Percentiles rank a stretch among this genome's conserved stretches.
phyloP scores from a whole-genome alignment of 192 early-diverging fungal genomes.

The Globomyces pollinis-pini region DNA sequence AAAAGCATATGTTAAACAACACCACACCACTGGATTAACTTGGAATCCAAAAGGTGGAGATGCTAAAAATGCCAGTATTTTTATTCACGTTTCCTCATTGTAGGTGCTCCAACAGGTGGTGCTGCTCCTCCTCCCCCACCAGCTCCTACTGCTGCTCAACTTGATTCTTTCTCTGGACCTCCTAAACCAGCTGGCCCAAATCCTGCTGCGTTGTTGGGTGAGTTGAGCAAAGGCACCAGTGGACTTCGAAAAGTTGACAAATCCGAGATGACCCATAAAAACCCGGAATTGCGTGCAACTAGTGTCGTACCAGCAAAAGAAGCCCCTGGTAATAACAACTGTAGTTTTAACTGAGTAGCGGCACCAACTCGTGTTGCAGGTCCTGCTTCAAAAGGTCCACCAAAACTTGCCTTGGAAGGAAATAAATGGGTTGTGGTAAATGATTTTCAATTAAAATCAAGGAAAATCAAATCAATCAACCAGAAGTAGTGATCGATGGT shows the following conservation, averaged over 20 bases:
- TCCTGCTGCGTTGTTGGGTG: conserved; percentile 61
- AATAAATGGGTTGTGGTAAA: conserved; percentile 87
- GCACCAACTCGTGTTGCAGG: conserved; percentile 48
- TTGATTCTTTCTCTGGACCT: conserved; percentile 11
- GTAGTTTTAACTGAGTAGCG: conserved; percentile 36
- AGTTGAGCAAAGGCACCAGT: conserved; percentile 31
- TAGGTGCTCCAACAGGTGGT: conserved; percentile 26
- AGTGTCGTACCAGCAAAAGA: conserved; percentile 42
- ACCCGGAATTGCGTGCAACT: conserved; percentile 73
- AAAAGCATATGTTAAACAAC: conserved; percentile 78
- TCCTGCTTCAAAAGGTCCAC: conserved; percentile 59
- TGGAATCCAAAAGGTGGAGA: conserved; percentile 86
- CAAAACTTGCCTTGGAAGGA: conserved; percentile 74
- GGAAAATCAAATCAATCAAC: conserved; percentile 77
- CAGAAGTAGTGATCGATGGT: conserved; percentile 68
- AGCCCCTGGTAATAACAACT: not conserved
- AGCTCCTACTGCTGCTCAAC: conserved; percentile 19
- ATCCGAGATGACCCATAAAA: conserved; percentile 98
- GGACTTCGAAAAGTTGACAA: conserved; percentile 92
- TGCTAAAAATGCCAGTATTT: conserved; percentile 24
- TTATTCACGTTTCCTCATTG: not conserved
- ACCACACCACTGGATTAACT: conserved; percentile 77
- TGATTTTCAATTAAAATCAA: conserved; percentile 13
- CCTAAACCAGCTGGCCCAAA: conserved; percentile 18
- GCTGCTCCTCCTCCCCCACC: conserved; percentile 54